Evolutionary conservation across 805 yeast species (phyloP), one percentile per base, ranked within the genome.

Genomic region (Saccharomycopsis synnaedendra): DNA sequence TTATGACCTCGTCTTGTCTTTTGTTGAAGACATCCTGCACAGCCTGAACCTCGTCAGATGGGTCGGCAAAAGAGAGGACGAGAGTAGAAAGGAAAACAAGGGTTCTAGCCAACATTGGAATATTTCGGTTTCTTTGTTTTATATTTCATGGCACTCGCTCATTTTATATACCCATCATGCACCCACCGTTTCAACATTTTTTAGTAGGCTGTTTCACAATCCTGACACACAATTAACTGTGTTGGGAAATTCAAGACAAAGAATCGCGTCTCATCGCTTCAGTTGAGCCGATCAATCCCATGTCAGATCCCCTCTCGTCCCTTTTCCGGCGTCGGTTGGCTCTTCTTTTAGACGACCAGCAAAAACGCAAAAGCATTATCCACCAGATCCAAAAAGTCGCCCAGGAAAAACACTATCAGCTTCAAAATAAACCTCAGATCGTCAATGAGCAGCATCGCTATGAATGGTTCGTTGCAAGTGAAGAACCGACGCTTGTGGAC

Each of bases 391-490:
- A 49, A 39, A 27, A 29, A 11, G 28, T 51, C n/a, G 54, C 54
- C 5, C 40, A 40, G 31, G 36, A 46, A 39, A 51, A 51, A 37
- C 34, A 42, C 11, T 43, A 43, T 35, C 34, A 45, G 19, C 33
- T 51, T 31, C 11, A 37, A n/a, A 41, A 45, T 32, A 48, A 49
- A 29, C 50, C 52, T 19, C 10, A 42, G 6, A 49, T 51, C 31
- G 32, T 32, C n/a, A 43, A 48, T 32, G 54, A 51, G 37, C 32
- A 19, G 11, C 39, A 32, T 33, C 34, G 36, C 32, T 51, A 35
- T 42, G 54, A 51, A 36, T 51, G 54, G 54, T 51, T 49, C 39
- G 33, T 46, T 5, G 53, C 52, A 8, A 48, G 46, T 35, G 39
- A 32, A 4, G 53, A 51, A 32, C 54, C 54, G 3, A 43, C 48